Conservation (phyloP, 495 filamentous ascomycete genomes). For the Annulohypoxylon moriforme region DNA sequence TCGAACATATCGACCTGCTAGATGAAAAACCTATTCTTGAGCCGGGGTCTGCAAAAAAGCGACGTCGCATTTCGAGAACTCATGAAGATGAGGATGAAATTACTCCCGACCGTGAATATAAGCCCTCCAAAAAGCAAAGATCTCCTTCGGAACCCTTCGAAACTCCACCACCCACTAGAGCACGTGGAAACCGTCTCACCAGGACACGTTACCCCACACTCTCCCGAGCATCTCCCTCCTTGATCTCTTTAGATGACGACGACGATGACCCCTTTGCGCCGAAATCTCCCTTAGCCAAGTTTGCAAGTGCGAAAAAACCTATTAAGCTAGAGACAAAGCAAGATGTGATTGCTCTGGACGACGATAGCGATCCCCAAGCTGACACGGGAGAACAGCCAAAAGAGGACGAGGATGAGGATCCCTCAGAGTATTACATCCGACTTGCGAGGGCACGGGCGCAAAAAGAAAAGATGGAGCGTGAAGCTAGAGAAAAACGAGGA, state of each 20-base stretch:
- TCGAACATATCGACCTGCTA: slow-evolving; percentile 37
- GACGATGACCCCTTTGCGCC: slow-evolving; percentile 20
- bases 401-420: slow-evolving; percentile 41
- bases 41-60: slow-evolving; percentile 48
- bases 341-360: slow-evolving; percentile 28
- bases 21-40: slow-evolving; percentile 38
- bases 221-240: slow-evolving; percentile 12
- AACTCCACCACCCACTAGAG: slow-evolving; percentile 27
- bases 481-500: slow-evolving; percentile 37
- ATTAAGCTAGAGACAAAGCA: slow-evolving; percentile 1
- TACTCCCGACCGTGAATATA: slow-evolving; percentile 32
- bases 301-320: not conserved
- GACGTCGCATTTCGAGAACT: slow-evolving; percentile 34
- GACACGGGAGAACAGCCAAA: slow-evolving; percentile 18
- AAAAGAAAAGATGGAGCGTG: slow-evolving; percentile 41
- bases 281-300: not conserved
- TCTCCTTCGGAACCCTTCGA: slow-evolving; percentile 32
- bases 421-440: slow-evolving; percentile 50
- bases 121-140: slow-evolving; percentile 19
- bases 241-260: slow-evolving; percentile 31
- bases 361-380: slow-evolving; percentile 28
- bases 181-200: slow-evolving; percentile 5
- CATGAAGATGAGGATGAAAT: slow-evolving; percentile 34
- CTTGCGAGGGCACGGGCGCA: slow-evolving; percentile 41
- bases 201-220: slow-evolving; percentile 7